Base-by-base conservation (phyloP, 2,329 filamentous ascomycete species). In the Curvularia lunata region DNA sequence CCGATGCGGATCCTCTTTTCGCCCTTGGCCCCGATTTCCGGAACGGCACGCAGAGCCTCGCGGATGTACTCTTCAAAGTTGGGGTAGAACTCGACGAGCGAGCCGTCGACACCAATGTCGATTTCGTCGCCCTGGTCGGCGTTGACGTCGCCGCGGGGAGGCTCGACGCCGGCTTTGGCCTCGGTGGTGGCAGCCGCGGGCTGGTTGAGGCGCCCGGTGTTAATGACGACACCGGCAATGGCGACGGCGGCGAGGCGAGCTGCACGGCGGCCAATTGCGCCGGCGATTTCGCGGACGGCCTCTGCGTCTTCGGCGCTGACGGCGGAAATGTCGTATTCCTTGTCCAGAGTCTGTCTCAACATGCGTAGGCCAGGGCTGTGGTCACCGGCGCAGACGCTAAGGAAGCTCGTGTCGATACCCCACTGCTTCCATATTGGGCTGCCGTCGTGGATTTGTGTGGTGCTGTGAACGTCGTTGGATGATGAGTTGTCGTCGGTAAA, bases 21-120 rank as follows among this genome's bases (percentile, higher is more conserved):
- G 10, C 93, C 92, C 56, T 85, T 81, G 45, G 83, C 80, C 4
- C 94, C 94, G 68, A 98, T 90, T 60, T 89, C 87, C 16, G 91
- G 85, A 52, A 97, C 87, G 54, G 86, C 87, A 48, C 87, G 81
- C 58, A 98, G 82, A 6, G 91, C 91, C 73, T 96, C 91, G 61
- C 93, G 86, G 62, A 98, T 90, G 81, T 95, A 90, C 55, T 90
- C 88, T 64, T 95, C 88, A 79, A 97, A 99, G 72, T 88, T 88
- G 8, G 95, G 95, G 77, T 98, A 98, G 80, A 96, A 95, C 78
- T 98, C 95, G 2, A 98, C 92, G 52, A 99, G 82, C 73, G 89
- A 93, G 64, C 95, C 95, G 74, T 99, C 95, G 1, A 98, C 94
- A 69, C 95, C 95, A 68, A 99, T 87, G 73, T 99, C 95, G 54